phyloP scores from a whole-genome alignment of 2,329 filamentous ascomycete species.

The Arthrinium puccinioides region DNA sequence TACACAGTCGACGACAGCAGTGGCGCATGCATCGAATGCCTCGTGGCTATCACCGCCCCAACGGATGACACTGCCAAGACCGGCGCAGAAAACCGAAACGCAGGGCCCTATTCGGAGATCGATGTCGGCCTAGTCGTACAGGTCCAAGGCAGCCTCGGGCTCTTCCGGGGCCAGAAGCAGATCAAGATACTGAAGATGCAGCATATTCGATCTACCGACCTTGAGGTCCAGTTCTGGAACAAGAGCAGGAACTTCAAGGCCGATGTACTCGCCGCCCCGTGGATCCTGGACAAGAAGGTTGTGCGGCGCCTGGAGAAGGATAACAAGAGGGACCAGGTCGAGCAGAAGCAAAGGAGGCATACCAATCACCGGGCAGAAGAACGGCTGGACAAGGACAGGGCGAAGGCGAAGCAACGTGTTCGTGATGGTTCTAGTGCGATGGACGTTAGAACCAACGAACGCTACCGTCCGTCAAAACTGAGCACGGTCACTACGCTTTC shows the following conservation, averaged over 20 bases:
- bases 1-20: conserved; percentile 61
- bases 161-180: conserved; percentile 42
- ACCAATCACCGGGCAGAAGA: background rate
- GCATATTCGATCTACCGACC: conserved; percentile 41
- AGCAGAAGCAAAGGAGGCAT: background rate
- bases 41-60: conserved; percentile 16
- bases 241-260: conserved; percentile 42
- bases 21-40: conserved; percentile 49
- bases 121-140: conserved; percentile 50
- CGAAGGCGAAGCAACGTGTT: background rate
- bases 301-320: conserved; percentile 43
- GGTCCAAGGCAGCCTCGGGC: conserved; percentile 44
- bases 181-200: conserved; percentile 44
- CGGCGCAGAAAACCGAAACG: background rate
- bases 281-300: conserved; percentile 43
- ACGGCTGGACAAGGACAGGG: background rate
- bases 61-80: background rate
- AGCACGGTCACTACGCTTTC: conserved; percentile 7
- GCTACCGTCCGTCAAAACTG: conserved; percentile 9
- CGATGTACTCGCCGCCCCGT: conserved; percentile 43
- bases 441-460: background rate
- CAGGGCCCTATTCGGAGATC: conserved; percentile 12
- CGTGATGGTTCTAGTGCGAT: too few species aligned
- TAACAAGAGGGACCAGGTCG: conserved; percentile 26
- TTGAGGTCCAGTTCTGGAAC: conserved; percentile 54